phyloP scores from a whole-genome alignment of 495 filamentous ascomycete genomes.

The Xylaria flabelliformis region DNA sequence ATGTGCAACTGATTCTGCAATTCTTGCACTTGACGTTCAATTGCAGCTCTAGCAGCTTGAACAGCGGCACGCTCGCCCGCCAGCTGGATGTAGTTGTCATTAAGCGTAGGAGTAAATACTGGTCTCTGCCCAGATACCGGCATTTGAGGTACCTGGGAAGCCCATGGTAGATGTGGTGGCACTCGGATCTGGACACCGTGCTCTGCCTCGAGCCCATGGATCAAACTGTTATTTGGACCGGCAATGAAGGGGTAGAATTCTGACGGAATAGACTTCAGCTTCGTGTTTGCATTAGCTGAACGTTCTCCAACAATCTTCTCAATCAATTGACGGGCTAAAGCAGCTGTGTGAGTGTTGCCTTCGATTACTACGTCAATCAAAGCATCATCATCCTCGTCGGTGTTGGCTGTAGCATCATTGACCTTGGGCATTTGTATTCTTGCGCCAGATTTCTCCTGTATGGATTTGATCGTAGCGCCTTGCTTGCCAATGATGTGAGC shows the following conservation, averaged over 20 bases:
- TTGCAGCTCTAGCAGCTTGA: slow-evolving; percentile 75
- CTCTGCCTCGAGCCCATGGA: slow-evolving; percentile 69
- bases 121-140: slow-evolving; percentile 67
- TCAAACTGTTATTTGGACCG: slow-evolving; percentile 72
- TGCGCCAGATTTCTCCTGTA: slow-evolving; percentile 84
- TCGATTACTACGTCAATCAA: slow-evolving; percentile 87
- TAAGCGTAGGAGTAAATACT: slow-evolving; percentile 67
- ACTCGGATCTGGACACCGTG: slow-evolving; percentile 75
- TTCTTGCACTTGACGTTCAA: slow-evolving; percentile 77
- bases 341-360: slow-evolving; percentile 84
- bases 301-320: slow-evolving; percentile 84
- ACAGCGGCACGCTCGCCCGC: slow-evolving; percentile 86
- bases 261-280: slow-evolving; percentile 80
- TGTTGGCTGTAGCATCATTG: slow-evolving; percentile 58
- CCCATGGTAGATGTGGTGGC: slow-evolving; percentile 79
- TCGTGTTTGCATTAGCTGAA: slow-evolving; percentile 77
- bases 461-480: slow-evolving; percentile 85
- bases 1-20: slow-evolving; percentile 72
- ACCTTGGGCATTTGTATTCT: slow-evolving; percentile 85
- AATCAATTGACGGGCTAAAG: slow-evolving; percentile 81
- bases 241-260: slow-evolving; percentile 97
- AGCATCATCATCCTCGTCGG: slow-evolving; percentile 74
- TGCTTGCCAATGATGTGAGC: slow-evolving; percentile 89
- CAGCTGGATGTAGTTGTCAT: slow-evolving; percentile 76
- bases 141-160: slow-evolving; percentile 68